A percentile compares a stretch with the other conserved stretches of the same genome.
These are phyloP conservation scores for Fusarium euwallaceae DNA, from an alignment of 2,329 filamentous ascomycete species.

Conservation along the genomic window DNA sequence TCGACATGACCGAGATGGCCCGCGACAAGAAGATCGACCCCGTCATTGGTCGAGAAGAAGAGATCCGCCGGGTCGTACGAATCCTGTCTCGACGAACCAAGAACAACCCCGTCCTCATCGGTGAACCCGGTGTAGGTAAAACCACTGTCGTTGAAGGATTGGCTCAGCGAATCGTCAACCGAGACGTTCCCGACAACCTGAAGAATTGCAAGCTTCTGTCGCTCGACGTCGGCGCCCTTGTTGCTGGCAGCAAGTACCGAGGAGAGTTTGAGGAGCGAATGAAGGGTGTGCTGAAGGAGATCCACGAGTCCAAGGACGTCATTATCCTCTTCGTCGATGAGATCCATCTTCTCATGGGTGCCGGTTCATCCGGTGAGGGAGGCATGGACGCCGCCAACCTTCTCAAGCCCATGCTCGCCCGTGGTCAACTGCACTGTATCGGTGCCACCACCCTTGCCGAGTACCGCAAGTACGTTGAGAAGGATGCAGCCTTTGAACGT, in stretches of 20 bases:
- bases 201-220: conserved; percentile 94
- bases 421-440: conserved; percentile 97
- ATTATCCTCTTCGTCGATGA: conserved; percentile 99
- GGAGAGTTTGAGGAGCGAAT: conserved; percentile 99
- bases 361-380: conserved; percentile 92
- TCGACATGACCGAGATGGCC: conserved; percentile 97
- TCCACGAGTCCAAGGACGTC: conserved; percentile 93
- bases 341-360: conserved; percentile 98
- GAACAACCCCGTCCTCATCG: conserved; percentile 98
- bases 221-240: conserved; percentile 92
- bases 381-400: conserved; percentile 99
- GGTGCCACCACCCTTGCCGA: conserved; percentile 95
- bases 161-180: conserved; percentile 94
- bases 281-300: conserved; percentile 99
- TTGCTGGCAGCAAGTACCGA: conserved; percentile 97
- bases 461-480: conserved; percentile 99
- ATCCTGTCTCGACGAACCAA: conserved; percentile 95
- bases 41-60: conserved; percentile 96
- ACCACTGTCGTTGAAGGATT: conserved; percentile 97
- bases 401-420: conserved; percentile 97
- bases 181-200: conserved; percentile 95
- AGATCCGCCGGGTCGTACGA: conserved; percentile 90
- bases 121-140: conserved; percentile 98
- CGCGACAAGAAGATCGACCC: conserved; percentile 98
- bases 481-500: conserved; percentile 97